phyloP scores from a whole-genome alignment of 2,329 filamentous ascomycete species.

The Claviceps sp. region DNA sequence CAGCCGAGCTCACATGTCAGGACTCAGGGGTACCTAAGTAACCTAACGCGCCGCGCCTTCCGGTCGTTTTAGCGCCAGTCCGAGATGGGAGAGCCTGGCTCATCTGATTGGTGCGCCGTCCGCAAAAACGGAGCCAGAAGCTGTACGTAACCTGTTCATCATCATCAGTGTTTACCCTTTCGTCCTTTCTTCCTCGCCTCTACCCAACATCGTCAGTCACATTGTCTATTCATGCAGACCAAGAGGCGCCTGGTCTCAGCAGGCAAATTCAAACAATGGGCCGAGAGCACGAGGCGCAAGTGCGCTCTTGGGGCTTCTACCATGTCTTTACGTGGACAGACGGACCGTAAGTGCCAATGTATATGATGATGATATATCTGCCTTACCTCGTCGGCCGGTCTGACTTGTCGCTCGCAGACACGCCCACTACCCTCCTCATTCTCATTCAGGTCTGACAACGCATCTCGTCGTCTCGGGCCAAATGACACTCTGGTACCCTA shows the following conservation, averaged over 20 bases:
- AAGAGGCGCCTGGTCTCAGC: not conserved
- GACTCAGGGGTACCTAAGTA: too few relatives aligned
- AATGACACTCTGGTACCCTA: slow-evolving; percentile 53
- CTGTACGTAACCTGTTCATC: too few relatives aligned
- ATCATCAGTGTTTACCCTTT: too few relatives aligned
- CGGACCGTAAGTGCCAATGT: slow-evolving; percentile 39
- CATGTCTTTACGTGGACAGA: slow-evolving; percentile 64
- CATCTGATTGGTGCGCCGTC: too few relatives aligned
- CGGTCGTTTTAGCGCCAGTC: too few relatives aligned
- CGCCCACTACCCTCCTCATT: slow-evolving; percentile 54
- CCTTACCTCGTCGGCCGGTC: not conserved
- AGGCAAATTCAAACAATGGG: slow-evolving; percentile 11
- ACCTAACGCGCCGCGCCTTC: too few relatives aligned
- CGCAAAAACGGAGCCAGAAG: too few relatives aligned
- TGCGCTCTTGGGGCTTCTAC: slow-evolving; percentile 55
- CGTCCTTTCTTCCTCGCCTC: too few relatives aligned
- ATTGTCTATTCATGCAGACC: too few relatives aligned
- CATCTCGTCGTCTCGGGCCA: slow-evolving; percentile 54
- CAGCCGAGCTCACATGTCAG: too few relatives aligned
- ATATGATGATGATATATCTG: not conserved
- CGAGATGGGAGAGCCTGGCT: too few relatives aligned
- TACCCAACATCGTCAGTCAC: too few relatives aligned
- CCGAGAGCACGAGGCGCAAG: slow-evolving; percentile 37
- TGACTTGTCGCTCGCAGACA: slow-evolving; percentile 32
- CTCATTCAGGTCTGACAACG: slow-evolving; percentile 50